Conservation (phyloP, 805 yeast species). For the Alloascoidea africana region DNA sequence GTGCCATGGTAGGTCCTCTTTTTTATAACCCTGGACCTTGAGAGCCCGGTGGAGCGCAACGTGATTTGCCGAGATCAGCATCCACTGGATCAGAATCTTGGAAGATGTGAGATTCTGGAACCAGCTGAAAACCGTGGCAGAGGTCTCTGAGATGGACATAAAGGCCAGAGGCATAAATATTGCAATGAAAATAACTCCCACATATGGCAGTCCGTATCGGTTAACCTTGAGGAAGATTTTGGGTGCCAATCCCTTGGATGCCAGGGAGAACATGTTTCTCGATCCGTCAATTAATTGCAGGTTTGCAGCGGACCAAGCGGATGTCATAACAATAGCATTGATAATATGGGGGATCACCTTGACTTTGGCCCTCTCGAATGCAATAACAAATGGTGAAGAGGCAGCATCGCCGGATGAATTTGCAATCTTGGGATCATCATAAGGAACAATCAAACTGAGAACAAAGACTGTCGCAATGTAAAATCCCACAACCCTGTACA, state of each 20-base stretch:
- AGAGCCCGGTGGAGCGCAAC: constrained; percentile 19
- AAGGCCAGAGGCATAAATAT: constrained; percentile 23
- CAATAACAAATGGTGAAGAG: constrained; percentile 63
- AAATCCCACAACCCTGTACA: constrained; percentile 35
- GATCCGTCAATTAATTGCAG: constrained; percentile 24
- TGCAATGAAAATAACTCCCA: constrained; percentile 21
- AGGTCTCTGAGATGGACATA: constrained; percentile 11
- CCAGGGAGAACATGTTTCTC: constrained; percentile 22
- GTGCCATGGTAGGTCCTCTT: no score
- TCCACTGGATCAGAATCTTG: constrained; percentile 6
- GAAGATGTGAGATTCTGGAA: constrained; percentile 15
- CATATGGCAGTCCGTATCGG: constrained; percentile 22
- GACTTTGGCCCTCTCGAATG: constrained; percentile 45
- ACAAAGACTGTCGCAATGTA: constrained; percentile 37
- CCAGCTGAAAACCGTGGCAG: constrained; percentile 7
- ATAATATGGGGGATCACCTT: constrained; percentile 46
- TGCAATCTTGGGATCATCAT: constrained; percentile 29
- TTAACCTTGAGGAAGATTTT: constrained; percentile 21
- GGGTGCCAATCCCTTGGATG: constrained; percentile 23
- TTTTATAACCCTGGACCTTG: constrained; percentile 19
- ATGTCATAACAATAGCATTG: constrained; percentile 19
- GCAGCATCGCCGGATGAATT: constrained; percentile 27
- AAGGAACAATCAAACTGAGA: constrained; percentile 47
- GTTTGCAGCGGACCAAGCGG: constrained; percentile 26
- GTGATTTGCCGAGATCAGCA: constrained; percentile 17